These are phyloP conservation scores for Dryas octopetala DNA, from an alignment of 306 rosid genomes.

Conservation along the genomic window DNA sequence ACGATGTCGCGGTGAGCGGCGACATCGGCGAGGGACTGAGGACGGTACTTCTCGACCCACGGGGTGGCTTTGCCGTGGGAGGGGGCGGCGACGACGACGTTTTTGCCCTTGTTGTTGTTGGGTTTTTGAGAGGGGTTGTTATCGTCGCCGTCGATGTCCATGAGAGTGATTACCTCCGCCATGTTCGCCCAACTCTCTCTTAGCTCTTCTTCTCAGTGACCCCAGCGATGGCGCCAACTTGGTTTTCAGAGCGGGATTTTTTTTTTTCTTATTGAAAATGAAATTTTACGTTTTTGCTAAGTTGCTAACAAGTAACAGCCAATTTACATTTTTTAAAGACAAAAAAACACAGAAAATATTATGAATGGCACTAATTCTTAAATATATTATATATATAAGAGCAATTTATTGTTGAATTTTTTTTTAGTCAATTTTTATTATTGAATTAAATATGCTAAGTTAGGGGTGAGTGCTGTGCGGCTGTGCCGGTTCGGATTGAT, in stretches of 20 bases:
- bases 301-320: no score
- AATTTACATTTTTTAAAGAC: no score
- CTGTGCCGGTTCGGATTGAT: no score
- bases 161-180: conserved; percentile 50
- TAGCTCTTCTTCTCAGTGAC: neutral
- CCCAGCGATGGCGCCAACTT: conserved; percentile 27
- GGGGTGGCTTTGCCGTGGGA: conserved; percentile 49
- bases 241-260: neutral
- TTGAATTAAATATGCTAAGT: no score
- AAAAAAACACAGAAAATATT: no score
- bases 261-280: no score
- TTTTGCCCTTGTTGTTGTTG: conserved; percentile 48
- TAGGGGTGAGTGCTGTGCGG: no score
- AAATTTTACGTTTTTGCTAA: neutral
- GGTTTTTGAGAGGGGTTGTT: conserved; percentile 21
- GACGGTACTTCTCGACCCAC: conserved; percentile 97
- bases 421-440: no score
- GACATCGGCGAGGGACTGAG: conserved; percentile 86
- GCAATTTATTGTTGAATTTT: no score
- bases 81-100: conserved; percentile 31
- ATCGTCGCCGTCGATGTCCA: conserved; percentile 61
- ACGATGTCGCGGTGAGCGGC: conserved; percentile 97
- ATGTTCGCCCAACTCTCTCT: conserved; percentile 10
- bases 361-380: no score
- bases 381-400: no score